phyloP scores from a whole-genome alignment of 768 basidiomycete genomes.

The Leucocoprinus leucothites region DNA sequence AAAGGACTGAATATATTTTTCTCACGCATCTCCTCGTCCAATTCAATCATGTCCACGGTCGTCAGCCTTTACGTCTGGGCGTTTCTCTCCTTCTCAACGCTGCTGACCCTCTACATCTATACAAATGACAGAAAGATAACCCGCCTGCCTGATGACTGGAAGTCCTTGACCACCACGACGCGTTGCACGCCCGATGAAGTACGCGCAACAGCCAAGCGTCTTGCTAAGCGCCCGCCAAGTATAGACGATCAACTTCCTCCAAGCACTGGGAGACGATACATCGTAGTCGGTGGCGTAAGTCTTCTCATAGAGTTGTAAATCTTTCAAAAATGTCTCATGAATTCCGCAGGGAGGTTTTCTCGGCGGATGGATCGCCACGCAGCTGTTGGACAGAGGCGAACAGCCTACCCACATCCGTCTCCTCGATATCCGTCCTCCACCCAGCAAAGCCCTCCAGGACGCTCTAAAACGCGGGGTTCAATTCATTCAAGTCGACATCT shows the following conservation, averaged over 20 bases:
- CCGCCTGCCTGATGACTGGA: conserved; percentile 44
- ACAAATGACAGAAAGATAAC: conserved; percentile 54
- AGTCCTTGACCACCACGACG: conserved; percentile 43
- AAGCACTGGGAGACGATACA: conserved; percentile 71
- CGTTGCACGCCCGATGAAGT: conserved; percentile 46
- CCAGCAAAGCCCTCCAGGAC: conserved; percentile 50
- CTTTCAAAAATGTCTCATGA: not conserved
- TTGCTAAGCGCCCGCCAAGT: conserved; percentile 29
- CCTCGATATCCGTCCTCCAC: conserved; percentile 63
- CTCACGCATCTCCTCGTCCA: too few species aligned
- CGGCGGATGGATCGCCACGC: conserved; percentile 74
- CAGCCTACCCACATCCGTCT: conserved; percentile 62
- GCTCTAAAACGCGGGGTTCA: conserved; percentile 50
- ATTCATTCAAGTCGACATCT: conserved; percentile 59
- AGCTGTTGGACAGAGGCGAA: conserved; percentile 69
- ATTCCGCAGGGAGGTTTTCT: conserved; percentile 61
- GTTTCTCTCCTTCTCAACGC: not conserved
- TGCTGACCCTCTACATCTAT: conserved; percentile 28
- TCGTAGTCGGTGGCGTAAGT: conserved; percentile 73
- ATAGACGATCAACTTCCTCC: conserved; percentile 52
- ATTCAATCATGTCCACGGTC: not conserved
- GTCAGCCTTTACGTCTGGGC: not conserved
- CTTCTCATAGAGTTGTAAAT: not conserved
- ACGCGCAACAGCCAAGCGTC: conserved; percentile 29
- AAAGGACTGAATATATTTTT: too few species aligned